These are phyloP conservation scores for Metschnikowia baotianmanensis DNA, from an alignment of 805 yeast genomes.

Conservation along the genomic window DNA sequence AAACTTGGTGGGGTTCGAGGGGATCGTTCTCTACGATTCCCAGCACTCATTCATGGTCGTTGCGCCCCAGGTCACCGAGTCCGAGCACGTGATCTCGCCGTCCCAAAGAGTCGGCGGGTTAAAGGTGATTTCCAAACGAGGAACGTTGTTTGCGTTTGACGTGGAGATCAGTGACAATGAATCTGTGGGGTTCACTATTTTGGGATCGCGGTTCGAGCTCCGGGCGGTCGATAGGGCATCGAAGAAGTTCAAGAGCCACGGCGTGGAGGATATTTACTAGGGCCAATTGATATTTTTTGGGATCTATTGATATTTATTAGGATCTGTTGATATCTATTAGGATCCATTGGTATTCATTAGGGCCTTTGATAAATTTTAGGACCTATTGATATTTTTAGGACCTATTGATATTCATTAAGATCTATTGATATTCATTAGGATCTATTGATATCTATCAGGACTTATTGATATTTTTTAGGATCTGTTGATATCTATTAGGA, in stretches of 20 bases:
- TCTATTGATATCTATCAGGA: too few relatives aligned
- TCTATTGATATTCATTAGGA: too few relatives aligned
- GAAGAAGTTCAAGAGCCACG: slow-evolving; percentile 79
- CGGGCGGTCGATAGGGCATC: slow-evolving; percentile 80
- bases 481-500: too few relatives aligned
- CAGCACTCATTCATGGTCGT: slow-evolving; percentile 68
- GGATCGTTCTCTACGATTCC: slow-evolving; percentile 84
- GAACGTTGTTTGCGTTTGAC: slow-evolving; percentile 58
- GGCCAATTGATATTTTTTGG: too few relatives aligned
- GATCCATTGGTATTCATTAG: too few relatives aligned
- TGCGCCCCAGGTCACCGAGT: slow-evolving; percentile 43
- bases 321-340: too few relatives aligned
- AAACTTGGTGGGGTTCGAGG: slow-evolving; percentile 58
- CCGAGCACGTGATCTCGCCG: slow-evolving; percentile 19
- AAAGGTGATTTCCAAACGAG: slow-evolving; percentile 63
- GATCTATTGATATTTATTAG: too few relatives aligned
- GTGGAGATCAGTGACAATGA: slow-evolving; percentile 34
- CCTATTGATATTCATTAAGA: too few relatives aligned
- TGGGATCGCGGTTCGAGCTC: slow-evolving; percentile 77
- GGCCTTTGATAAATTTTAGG: too few relatives aligned
- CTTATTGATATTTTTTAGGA: too few relatives aligned
- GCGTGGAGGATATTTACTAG: slow-evolving; percentile 53
- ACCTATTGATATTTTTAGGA: too few relatives aligned
- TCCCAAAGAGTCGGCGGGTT: slow-evolving; percentile 56
- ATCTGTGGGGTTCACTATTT: slow-evolving; percentile 55